Evolutionary conservation across 257 asterid genomes (phyloP).

Genomic region (Penstemon eatonii): DNA sequence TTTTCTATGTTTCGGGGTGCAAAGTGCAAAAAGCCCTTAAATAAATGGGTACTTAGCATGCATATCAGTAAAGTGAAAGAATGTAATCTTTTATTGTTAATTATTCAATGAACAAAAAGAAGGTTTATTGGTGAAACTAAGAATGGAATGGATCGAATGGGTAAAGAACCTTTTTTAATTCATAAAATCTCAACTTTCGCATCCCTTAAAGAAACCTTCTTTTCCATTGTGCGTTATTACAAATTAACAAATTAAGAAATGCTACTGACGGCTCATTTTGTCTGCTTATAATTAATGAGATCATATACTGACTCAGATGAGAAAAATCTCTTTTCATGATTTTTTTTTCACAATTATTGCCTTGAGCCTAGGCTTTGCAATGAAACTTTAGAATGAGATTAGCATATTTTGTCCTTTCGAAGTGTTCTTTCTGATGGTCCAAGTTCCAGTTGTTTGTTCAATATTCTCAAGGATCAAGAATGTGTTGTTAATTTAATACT

Average conservation of each 20-base stretch:
- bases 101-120: slow-evolving; percentile 14
- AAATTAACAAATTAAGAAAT: background rate
- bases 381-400: background rate
- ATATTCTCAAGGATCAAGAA: background rate
- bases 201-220: background rate
- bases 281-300: slow-evolving; percentile 22
- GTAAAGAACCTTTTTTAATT: background rate
- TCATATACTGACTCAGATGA: background rate
- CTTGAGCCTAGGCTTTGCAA: slow-evolving; percentile 9
- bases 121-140: slow-evolving; percentile 26
- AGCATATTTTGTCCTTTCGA: background rate
- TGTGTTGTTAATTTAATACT: background rate
- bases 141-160: slow-evolving; percentile 17
- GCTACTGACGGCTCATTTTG: slow-evolving; percentile 37
- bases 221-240: slow-evolving; percentile 15
- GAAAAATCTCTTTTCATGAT: background rate
- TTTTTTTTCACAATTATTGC: slow-evolving; percentile 1
- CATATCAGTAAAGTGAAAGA: slow-evolving; percentile 35
- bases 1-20: too few relatives aligned
- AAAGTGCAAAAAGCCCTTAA: too few relatives aligned
- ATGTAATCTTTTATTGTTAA: slow-evolving; percentile 30
- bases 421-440: background rate
- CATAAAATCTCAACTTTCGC: slow-evolving; percentile 9
- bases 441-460: background rate
- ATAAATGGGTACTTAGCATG: background rate